Percentiles rank a stretch among this genome's conserved stretches.
Conservation (phyloP, 352 stramenopile species). For the Phytophthora brassicae region DNA sequence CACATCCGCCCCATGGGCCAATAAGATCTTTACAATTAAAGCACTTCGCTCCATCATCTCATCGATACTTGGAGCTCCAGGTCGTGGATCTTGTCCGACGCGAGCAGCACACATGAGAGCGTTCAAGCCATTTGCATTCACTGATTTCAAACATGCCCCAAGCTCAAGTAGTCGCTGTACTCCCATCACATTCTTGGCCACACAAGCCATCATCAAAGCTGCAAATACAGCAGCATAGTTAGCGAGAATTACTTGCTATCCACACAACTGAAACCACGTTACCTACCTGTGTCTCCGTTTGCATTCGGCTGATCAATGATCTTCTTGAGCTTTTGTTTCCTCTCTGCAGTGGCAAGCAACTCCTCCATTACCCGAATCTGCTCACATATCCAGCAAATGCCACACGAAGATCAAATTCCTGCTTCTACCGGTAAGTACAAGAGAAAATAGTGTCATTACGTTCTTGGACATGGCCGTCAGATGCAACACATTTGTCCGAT, state of each 20-base stretch:
- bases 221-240: background rate
- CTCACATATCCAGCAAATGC: background rate
- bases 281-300: constrained; percentile 75
- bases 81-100: constrained; percentile 37
- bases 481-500: constrained; percentile 78
- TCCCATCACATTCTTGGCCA: constrained; percentile 67
- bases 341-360: constrained; percentile 46
- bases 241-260: background rate
- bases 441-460: too few relatives aligned
- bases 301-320: constrained; percentile 65
- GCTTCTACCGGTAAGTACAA: too few relatives aligned
- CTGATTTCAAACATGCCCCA: constrained; percentile 34
- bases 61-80: constrained; percentile 21
- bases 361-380: constrained; percentile 64
- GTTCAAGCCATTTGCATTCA: constrained; percentile 66
- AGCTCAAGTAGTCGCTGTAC: constrained; percentile 51
- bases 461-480: constrained; percentile 75
- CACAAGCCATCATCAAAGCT: constrained; percentile 88
- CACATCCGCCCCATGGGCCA: constrained; percentile 40
- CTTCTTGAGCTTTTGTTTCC: constrained; percentile 46
- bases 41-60: constrained; percentile 49
- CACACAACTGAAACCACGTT: background rate
- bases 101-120: constrained; percentile 78
- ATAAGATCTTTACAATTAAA: constrained; percentile 51
- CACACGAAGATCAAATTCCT: background rate